These are phyloP conservation scores for Perilla frutescens DNA, from an alignment of 257 asterid genomes.

Conservation along the genomic window DNA sequence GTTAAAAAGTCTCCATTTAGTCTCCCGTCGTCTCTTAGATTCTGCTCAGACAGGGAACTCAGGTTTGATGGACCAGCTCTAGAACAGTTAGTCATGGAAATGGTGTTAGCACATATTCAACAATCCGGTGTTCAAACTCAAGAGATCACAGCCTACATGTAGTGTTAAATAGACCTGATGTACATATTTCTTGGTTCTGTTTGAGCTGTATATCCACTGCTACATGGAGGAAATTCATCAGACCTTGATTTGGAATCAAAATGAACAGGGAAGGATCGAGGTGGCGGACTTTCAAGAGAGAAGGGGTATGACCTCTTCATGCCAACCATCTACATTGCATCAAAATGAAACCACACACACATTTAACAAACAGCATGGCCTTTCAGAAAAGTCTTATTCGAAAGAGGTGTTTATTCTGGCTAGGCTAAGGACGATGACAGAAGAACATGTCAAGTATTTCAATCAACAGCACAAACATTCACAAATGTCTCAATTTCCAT, in stretches of 20 bases:
- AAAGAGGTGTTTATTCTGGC: no score
- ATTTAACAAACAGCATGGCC: neutral
- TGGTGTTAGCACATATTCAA: constrained; percentile 25
- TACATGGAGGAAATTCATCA: constrained; percentile 51
- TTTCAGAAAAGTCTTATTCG: no score
- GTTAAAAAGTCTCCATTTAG: constrained; percentile 72
- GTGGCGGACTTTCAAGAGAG: constrained; percentile 48
- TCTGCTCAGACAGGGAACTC: constrained; percentile 34
- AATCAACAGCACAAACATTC: neutral
- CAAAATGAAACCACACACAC: constrained; percentile 20
- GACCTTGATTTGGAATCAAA: constrained; percentile 44
- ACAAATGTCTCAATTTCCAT: neutral
- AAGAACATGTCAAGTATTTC: neutral
- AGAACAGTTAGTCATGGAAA: constrained; percentile 23
- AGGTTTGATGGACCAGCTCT: constrained; percentile 42
- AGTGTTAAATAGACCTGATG: constrained; percentile 47
- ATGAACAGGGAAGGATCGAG: constrained; percentile 42
- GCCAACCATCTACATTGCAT: constrained; percentile 57
- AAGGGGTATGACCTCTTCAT: constrained; percentile 62
- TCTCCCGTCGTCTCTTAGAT: constrained; percentile 38
- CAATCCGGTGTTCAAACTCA: neutral
- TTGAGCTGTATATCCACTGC: constrained; percentile 43
- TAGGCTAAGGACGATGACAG: no score
- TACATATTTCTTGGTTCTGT: constrained; percentile 43
- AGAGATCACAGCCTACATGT: neutral